Evolutionary conservation across 1,139 yeast species (phyloP).

Genomic region (Sugiyamaella pinicola): DNA sequence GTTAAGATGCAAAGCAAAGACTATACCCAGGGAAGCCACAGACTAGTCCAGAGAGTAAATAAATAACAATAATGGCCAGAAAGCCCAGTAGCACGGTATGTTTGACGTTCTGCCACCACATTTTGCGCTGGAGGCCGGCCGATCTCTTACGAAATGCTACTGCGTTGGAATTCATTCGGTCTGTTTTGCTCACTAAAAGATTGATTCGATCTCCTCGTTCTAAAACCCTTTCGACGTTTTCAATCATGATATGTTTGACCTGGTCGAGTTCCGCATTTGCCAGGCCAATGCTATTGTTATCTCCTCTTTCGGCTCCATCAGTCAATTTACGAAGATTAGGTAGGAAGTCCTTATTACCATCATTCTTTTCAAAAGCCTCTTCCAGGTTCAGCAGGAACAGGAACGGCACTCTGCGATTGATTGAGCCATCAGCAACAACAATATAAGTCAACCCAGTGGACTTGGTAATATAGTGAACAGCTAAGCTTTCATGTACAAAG

Average conservation of each 20-base stretch:
- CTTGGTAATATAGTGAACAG: conserved; percentile 42
- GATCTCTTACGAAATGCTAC: conserved; percentile 75
- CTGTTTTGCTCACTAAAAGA: conserved; percentile 77
- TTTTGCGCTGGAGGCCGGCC: conserved; percentile 59
- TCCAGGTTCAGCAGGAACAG: conserved; percentile 39
- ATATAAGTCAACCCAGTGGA: conserved; percentile 41
- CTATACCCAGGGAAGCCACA: conserved; percentile 12
- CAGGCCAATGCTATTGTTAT: conserved; percentile 33
- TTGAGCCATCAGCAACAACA: conserved; percentile 36
- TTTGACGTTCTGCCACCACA: conserved; percentile 48
- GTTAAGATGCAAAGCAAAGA: background rate
- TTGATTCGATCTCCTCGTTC: conserved; percentile 81
- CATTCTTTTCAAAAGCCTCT: conserved; percentile 27
- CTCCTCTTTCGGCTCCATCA: conserved; percentile 35
- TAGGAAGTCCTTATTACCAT: conserved; percentile 4
- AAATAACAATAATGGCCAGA: background rate
- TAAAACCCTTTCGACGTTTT: conserved; percentile 52
- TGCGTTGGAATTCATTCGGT: conserved; percentile 67
- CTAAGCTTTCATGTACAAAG: conserved; percentile 40
- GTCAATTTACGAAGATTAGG: conserved; percentile 30
- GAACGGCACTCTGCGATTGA: conserved; percentile 42
- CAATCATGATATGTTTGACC: conserved; percentile 47
- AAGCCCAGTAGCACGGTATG: conserved; percentile 9
- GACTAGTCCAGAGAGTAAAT: conserved; percentile 7
- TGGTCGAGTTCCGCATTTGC: conserved; percentile 45